Percentiles rank a stretch among this genome's conserved stretches.
Conservation (phyloP, 176 grass and related monocot genomes). For the Elaeis guineensis region DNA sequence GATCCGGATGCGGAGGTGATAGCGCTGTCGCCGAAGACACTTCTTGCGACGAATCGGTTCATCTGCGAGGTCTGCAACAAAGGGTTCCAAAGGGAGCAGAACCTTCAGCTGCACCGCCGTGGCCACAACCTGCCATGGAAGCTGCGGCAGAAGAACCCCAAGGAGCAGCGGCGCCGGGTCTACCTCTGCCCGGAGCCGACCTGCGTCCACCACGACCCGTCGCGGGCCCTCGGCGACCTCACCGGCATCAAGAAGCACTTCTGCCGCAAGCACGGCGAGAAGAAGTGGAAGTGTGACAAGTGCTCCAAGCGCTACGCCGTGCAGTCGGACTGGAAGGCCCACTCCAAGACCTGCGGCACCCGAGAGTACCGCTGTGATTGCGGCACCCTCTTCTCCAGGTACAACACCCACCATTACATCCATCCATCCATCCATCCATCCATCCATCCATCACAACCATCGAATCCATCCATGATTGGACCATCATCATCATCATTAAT, state of each 20-base stretch:
- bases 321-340: slow-evolving; percentile 99
- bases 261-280: slow-evolving; percentile 99
- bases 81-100: slow-evolving; percentile 98
- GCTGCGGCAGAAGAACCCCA: slow-evolving; percentile 96
- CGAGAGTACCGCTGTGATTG: slow-evolving; percentile 99
- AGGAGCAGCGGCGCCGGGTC: slow-evolving; percentile 58
- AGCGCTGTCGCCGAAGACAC: slow-evolving; percentile 73
- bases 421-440: background rate
- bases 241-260: slow-evolving; percentile 98
- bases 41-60: slow-evolving; percentile 93
- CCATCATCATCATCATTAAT: too few species aligned
- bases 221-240: slow-evolving; percentile 81
- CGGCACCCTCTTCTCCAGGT: slow-evolving; percentile 98
- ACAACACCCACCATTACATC: background rate
- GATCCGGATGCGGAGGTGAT: slow-evolving; percentile 96
- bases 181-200: slow-evolving; percentile 95
- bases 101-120: slow-evolving; percentile 95
- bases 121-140: slow-evolving; percentile 99
- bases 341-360: slow-evolving; percentile 96
- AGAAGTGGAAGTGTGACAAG: slow-evolving; percentile 99
- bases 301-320: slow-evolving; percentile 97
- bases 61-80: slow-evolving; percentile 97
- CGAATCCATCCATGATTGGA: too few species aligned
- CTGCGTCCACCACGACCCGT: slow-evolving; percentile 92
- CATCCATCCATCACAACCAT: too few species aligned